Evolutionary conservation across 179 eudicot genomes (phyloP).

Genomic region (Silene noctiflora): DNA sequence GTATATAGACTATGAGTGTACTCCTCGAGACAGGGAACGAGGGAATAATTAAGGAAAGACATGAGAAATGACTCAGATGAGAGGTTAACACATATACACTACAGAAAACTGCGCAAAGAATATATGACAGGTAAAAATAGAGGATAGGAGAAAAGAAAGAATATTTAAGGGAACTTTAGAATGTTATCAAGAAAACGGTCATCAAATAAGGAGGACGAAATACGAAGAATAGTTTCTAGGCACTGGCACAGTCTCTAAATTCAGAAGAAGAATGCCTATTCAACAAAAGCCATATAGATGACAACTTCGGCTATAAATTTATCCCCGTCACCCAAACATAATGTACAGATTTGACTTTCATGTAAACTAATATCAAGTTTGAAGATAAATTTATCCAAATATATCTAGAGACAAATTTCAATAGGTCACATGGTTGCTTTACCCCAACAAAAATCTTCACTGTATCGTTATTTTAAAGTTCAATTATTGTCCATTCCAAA

Average conservation of each 20-base stretch:
- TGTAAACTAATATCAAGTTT: no score
- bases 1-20: neutral
- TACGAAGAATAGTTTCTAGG: neutral
- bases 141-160: neutral
- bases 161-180: neutral
- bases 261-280: neutral
- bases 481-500: no score
- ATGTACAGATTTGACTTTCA: no score
- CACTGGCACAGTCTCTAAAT: neutral
- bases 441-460: no score
- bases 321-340: neutral
- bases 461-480: no score
- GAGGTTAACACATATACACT: neutral
- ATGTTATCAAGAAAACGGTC: neutral
- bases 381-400: no score
- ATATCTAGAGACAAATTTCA: no score
- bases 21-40: neutral
- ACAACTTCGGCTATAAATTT: neutral
- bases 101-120: neutral
- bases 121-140: neutral
- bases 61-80: slow-evolving; percentile 6
- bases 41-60: neutral
- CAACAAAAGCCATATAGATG: neutral
- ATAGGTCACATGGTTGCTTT: no score
- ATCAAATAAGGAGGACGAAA: neutral